These are phyloP conservation scores for Calonectria pteridis DNA, from an alignment of 2,329 filamentous ascomycete species.

Conservation along the genomic window DNA sequence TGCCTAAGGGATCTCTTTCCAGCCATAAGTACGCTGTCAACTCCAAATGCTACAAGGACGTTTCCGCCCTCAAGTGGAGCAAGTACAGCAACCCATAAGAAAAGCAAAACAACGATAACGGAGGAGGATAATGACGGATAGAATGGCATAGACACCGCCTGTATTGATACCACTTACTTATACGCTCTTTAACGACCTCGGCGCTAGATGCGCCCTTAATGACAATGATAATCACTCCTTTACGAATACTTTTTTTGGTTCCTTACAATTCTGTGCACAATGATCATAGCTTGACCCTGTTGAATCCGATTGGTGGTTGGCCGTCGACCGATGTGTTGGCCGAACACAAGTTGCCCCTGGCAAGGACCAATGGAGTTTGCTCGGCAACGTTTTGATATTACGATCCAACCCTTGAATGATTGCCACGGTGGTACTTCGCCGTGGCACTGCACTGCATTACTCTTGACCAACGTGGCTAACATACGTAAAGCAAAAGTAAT, in stretches of 20 bases:
- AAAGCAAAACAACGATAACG: background rate
- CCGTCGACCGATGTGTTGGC: background rate
- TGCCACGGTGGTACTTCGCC: background rate
- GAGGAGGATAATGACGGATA: background rate
- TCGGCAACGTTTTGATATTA: background rate
- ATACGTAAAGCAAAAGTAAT: background rate
- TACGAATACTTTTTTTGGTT: background rate
- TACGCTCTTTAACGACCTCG: conserved; percentile 12
- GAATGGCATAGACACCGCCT: background rate
- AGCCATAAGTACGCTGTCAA: conserved; percentile 55
- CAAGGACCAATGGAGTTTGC: background rate
- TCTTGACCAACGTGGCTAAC: background rate
- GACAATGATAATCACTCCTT: conserved; percentile 14
- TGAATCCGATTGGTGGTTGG: background rate
- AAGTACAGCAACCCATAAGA: conserved; percentile 31
- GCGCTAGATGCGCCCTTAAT: conserved; percentile 7
- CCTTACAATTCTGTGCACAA: background rate
- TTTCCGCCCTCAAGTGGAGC: conserved; percentile 45
- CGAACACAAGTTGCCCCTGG: background rate
- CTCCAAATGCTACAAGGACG: conserved; percentile 57
- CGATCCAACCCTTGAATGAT: background rate
- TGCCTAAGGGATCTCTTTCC: conserved; percentile 51
- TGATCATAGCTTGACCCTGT: background rate
- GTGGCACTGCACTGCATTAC: background rate
- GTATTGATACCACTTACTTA: conserved; percentile 16